Evolutionary conservation across 176 grass and related monocot species (phyloP).

Genomic region (Cenchrus americanus): DNA sequence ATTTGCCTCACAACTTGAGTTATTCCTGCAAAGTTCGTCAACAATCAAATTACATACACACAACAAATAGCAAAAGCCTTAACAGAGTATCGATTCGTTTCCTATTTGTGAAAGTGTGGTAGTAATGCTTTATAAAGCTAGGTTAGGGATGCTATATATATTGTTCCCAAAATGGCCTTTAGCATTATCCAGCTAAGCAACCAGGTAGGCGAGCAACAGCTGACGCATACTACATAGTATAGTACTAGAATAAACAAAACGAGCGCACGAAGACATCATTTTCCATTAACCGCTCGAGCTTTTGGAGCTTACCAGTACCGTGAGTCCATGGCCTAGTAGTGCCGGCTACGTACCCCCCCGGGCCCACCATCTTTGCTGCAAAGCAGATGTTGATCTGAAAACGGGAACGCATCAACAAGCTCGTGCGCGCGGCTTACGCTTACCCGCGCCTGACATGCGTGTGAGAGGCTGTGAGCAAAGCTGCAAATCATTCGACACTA

Average conservation of each 20-base stretch:
- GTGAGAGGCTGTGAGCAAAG: constrained; percentile 12
- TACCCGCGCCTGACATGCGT: constrained; percentile 25
- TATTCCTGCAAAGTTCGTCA: neutral
- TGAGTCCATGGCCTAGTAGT: constrained; percentile 1
- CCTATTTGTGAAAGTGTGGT: neutral
- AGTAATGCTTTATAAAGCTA: neutral
- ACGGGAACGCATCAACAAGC: neutral
- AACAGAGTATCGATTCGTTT: neutral
- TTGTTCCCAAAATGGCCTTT: neutral
- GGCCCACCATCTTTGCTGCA: constrained; percentile 22
- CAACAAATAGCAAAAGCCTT: neutral
- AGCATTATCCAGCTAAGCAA: neutral
- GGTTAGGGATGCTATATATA: neutral
- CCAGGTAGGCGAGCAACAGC: neutral
- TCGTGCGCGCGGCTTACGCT: neutral
- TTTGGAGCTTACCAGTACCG: neutral
- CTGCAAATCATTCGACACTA: constrained; percentile 19
- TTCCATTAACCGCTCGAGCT: constrained; percentile 17
- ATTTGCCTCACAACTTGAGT: neutral
- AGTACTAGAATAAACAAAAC: neutral
- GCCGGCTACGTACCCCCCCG: neutral
- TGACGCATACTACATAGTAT: too few species aligned
- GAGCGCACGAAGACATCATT: constrained; percentile 7
- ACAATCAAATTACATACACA: neutral
- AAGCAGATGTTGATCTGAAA: neutral